Conservation (phyloP, 2,329 filamentous ascomycete species). For the Nakataea oryzae region DNA sequence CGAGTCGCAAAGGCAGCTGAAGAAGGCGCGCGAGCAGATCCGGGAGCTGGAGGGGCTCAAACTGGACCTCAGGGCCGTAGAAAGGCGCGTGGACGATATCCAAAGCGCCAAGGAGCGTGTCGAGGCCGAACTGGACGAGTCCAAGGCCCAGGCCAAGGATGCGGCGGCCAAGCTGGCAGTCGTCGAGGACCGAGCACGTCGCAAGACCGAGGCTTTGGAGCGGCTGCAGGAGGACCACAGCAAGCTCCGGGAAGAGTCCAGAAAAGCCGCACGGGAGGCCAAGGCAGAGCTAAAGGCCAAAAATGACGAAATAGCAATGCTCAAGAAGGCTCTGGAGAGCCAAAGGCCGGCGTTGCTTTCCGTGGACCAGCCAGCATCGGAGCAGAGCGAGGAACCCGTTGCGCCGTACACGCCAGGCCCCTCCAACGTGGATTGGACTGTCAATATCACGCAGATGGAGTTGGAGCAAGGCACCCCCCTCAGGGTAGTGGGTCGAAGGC, state of each 20-base stretch:
- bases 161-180: constrained; percentile 18
- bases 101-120: constrained; percentile 24
- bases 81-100: constrained; percentile 29
- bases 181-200: constrained; percentile 17
- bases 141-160: constrained; percentile 14
- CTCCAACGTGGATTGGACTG: neutral
- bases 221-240: constrained; percentile 37
- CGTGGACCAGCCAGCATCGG: neutral
- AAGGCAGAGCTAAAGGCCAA: constrained; percentile 44
- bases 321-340: constrained; percentile 30
- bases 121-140: constrained; percentile 17
- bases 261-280: constrained; percentile 42
- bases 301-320: constrained; percentile 43
- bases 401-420: neutral
- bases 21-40: constrained; percentile 41
- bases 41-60: constrained; percentile 41
- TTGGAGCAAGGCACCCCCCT: neutral
- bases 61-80: constrained; percentile 34
- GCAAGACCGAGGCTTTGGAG: constrained; percentile 41
- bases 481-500: neutral
- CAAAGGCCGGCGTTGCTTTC: neutral
- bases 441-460: constrained; percentile 2
- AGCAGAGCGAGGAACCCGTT: neutral
- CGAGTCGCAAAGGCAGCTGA: constrained; percentile 43
- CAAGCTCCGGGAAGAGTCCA: constrained; percentile 39